Percentiles rank a stretch among this genome's conserved stretches.
These are phyloP conservation scores for Rhododendron kiyosumense DNA, from an alignment of 148 eudicot species.

Conservation along the genomic window DNA sequence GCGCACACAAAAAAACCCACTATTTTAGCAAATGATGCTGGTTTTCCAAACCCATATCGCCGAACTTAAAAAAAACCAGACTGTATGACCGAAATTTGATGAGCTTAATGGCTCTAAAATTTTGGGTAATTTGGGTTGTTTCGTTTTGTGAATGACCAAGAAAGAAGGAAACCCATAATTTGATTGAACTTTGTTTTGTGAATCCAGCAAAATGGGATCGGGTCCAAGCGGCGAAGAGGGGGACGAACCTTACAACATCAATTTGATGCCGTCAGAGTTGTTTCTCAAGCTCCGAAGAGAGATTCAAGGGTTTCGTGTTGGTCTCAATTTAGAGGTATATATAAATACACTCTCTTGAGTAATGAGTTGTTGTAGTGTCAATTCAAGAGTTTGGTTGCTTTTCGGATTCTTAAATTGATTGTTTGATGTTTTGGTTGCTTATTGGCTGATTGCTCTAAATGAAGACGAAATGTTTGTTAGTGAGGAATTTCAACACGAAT, in stretches of 20 bases:
- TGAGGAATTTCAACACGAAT: not conserved
- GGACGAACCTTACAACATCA: slow-evolving; percentile 71
- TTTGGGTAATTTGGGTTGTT: not conserved
- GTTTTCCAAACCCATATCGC: not conserved
- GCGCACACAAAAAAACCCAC: not conserved
- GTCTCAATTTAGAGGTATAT: slow-evolving; percentile 75
- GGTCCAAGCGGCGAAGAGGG: slow-evolving; percentile 48
- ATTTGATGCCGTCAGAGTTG: slow-evolving; percentile 72
- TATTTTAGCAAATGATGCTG: not conserved
- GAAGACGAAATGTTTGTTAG: not conserved
- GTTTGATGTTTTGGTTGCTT: not conserved
- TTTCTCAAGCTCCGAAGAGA: slow-evolving; percentile 79
- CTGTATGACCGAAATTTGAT: not conserved
- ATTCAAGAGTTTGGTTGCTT: not conserved
- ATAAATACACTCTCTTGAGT: not conserved
- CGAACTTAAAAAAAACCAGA: not conserved
- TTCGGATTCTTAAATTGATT: not conserved
- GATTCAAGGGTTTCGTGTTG: slow-evolving; percentile 58
- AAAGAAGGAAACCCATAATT: not conserved
- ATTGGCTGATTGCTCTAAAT: too few species aligned
- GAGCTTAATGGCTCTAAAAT: not conserved
- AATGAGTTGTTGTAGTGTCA: not conserved
- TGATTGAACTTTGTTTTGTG: slow-evolving; percentile 3
- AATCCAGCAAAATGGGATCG: slow-evolving; percentile 38
- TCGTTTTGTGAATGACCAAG: not conserved